Evolutionary conservation across 139 green algal species (phyloP).

Genomic region (Coelastrella sp.): DNA sequence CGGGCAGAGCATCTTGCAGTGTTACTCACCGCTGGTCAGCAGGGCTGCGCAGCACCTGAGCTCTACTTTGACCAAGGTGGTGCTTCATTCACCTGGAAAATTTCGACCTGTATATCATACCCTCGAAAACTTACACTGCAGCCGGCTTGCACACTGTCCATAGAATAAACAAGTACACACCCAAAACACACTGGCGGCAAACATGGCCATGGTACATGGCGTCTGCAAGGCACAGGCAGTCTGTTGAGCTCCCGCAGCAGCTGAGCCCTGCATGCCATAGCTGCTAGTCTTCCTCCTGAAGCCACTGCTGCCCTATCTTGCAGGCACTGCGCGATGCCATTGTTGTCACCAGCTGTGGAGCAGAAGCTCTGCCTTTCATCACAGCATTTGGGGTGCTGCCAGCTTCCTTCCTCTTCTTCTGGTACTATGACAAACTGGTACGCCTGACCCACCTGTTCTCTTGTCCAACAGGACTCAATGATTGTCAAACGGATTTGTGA

Average conservation of each 20-base stretch:
- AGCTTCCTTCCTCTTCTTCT: conserved; percentile 80
- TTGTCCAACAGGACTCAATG: too few relatives aligned
- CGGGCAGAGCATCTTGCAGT: too few relatives aligned
- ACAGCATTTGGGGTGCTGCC: conserved; percentile 81
- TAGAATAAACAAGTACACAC: too few relatives aligned
- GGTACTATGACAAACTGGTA: conserved; percentile 62
- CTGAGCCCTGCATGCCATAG: background rate
- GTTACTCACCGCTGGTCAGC: too few relatives aligned
- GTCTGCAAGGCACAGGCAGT: too few relatives aligned
- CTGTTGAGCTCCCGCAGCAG: background rate
- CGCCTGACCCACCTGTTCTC: background rate
- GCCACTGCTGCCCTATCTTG: conserved; percentile 43
- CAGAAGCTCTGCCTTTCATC: conserved; percentile 87
- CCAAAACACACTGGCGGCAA: background rate
- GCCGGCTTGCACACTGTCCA: too few relatives aligned
- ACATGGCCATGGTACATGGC: background rate
- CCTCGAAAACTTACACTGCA: too few relatives aligned
- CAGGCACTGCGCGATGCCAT: conserved; percentile 85
- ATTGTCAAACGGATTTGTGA: too few relatives aligned
- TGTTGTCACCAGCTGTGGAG: conserved; percentile 81
- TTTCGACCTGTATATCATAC: too few relatives aligned
- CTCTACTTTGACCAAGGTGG: too few relatives aligned
- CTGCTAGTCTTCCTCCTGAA: background rate
- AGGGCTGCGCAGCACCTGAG: too few relatives aligned
- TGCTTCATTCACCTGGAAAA: too few relatives aligned